phyloP scores from a whole-genome alignment of 257 asterid species.

The Nicotiana tomentosiformis region DNA sequence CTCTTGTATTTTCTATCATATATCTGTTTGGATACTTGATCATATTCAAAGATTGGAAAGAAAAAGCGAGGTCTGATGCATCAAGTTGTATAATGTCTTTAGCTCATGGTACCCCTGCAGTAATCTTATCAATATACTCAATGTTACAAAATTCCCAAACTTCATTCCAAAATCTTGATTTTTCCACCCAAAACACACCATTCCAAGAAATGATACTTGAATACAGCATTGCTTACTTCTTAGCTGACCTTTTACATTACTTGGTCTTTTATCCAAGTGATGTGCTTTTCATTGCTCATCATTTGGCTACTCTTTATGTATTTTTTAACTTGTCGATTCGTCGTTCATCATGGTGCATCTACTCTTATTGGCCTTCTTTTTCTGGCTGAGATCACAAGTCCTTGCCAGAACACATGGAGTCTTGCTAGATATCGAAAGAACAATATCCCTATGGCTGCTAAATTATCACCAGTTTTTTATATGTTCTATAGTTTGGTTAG shows the following conservation, averaged over 20 bases:
- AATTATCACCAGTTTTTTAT: constrained; percentile 55
- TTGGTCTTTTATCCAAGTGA: constrained; percentile 39
- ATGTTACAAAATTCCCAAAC: constrained; percentile 21
- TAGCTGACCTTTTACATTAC: constrained; percentile 58
- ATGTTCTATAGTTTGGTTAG: constrained; percentile 51
- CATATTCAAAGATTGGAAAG: constrained; percentile 52
- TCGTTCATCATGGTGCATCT: constrained; percentile 50
- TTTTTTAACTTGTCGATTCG: constrained; percentile 54
- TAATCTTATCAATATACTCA: constrained; percentile 38
- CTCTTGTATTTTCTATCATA: constrained; percentile 36
- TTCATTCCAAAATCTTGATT: constrained; percentile 18
- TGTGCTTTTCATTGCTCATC: constrained; percentile 61
- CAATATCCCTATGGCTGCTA: constrained; percentile 41
- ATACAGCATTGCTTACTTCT: constrained; percentile 62
- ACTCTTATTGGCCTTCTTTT: constrained; percentile 48
- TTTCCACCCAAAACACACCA: constrained; percentile 37
- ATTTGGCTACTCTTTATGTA: constrained; percentile 71
- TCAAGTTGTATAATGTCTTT: constrained; percentile 67
- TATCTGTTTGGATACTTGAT: constrained; percentile 39
- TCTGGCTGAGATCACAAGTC: constrained; percentile 66
- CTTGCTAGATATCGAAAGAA: constrained; percentile 42
- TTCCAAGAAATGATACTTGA: constrained; percentile 54
- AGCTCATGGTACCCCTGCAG: constrained; percentile 56
- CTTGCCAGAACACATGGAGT: constrained; percentile 75
- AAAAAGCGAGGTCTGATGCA: constrained; percentile 41